Conservation (phyloP, 164 flowering plant species). For the Cinnamomum micranthum region DNA sequence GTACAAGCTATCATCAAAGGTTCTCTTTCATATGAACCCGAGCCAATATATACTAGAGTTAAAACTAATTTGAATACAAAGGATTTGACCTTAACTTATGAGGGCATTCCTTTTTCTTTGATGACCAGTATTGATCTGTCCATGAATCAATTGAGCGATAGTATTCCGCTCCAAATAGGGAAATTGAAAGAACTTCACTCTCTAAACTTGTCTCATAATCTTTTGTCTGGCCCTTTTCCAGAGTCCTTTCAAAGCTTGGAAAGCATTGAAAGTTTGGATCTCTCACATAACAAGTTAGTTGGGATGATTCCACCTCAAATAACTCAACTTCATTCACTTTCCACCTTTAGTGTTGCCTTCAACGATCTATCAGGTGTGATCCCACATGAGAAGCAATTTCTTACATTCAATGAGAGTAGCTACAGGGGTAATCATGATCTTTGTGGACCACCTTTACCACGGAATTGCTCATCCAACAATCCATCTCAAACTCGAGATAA, state of each 20-base stretch:
- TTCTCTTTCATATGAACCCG: too few relatives aligned
- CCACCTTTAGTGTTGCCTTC: slow-evolving; percentile 6
- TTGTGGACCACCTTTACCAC: not conserved
- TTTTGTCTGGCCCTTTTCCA: not conserved
- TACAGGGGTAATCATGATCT: not conserved
- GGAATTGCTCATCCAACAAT: not conserved
- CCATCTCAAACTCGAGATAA: not conserved
- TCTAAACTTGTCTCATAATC: slow-evolving; percentile 5
- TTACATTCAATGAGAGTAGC: slow-evolving; percentile 2
- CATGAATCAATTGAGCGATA: not conserved
- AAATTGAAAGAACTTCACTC: not conserved
- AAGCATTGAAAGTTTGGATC: slow-evolving; percentile 6
- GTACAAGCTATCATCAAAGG: too few relatives aligned
- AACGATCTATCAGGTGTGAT: not conserved
- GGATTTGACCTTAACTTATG: not conserved
- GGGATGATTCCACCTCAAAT: slow-evolving; percentile 1
- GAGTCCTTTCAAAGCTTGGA: slow-evolving; percentile 1
- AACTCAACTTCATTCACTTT: not conserved
- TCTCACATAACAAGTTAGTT: not conserved
- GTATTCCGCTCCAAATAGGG: slow-evolving; percentile 5
- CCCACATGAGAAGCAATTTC: not conserved
- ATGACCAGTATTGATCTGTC: slow-evolving; percentile 8
- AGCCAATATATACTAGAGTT: too few relatives aligned
- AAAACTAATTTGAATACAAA: not conserved
- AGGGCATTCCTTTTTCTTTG: not conserved